Evolutionary conservation across 352 stramenopile species (phyloP).

Genomic region (Phytophthora pseudosyringae): DNA sequence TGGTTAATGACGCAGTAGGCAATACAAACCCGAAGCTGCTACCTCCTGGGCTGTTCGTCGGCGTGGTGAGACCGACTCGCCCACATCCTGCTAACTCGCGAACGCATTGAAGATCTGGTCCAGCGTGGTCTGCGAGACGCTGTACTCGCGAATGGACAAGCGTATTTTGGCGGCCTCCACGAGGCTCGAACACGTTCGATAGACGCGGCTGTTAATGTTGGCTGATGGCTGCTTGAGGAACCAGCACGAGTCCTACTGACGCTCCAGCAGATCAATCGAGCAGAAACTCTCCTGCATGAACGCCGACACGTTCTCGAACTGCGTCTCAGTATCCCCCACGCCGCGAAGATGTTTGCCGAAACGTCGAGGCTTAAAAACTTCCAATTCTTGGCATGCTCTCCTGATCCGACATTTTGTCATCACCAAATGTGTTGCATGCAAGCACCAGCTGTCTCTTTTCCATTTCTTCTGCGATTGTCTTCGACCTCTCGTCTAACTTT

Average conservation of each 20-base stretch:
- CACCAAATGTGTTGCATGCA: constrained; percentile 38
- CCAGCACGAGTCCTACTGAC: constrained; percentile 71
- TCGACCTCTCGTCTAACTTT: constrained; percentile 18
- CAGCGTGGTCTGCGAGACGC: constrained; percentile 88
- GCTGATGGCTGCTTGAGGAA: constrained; percentile 34
- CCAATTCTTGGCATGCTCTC: background rate
- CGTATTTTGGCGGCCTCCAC: constrained; percentile 57
- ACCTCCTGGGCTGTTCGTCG: constrained; percentile 4
- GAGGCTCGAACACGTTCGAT: constrained; percentile 68
- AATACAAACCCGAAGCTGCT: constrained; percentile 4
- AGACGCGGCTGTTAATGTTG: constrained; percentile 37
- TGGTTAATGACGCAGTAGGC: constrained; percentile 9
- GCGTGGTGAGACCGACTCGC: constrained; percentile 31
- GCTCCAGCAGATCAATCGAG: constrained; percentile 53
- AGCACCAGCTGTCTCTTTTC: constrained; percentile 45
- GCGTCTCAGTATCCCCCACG: constrained; percentile 69
- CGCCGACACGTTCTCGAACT: constrained; percentile 44
- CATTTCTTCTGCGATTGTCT: constrained; percentile 41
- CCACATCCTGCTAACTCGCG: constrained; percentile 73
- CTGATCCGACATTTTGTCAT: constrained; percentile 17
- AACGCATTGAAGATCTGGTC: constrained; percentile 76
- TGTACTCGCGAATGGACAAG: constrained; percentile 85
- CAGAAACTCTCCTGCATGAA: constrained; percentile 57
- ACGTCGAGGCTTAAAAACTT: constrained; percentile 33
- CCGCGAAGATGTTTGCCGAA: constrained; percentile 41